Evolutionary conservation across 768 basidiomycete genomes (phyloP), one percentile per base, ranked within the genome.

Genomic region (Phylloporus rhodoxanthus): DNA sequence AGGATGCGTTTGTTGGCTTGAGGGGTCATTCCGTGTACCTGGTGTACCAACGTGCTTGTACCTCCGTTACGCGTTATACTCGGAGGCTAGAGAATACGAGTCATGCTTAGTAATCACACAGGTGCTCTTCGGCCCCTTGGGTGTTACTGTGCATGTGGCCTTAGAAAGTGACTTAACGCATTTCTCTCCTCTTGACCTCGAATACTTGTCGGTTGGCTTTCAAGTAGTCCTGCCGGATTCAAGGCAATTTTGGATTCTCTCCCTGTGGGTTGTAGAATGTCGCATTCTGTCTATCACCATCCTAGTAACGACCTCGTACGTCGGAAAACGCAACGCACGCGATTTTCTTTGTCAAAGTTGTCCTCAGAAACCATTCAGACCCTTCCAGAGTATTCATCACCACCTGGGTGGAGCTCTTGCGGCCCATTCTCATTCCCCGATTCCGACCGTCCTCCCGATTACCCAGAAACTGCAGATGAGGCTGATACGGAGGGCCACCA

Each of bases 391-490:
- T 87, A 87, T 67, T 75, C 73, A 15, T 76, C 73, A 6, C 68
- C 72, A 7, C 68, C 41, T 55, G 23, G 48, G 29, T 60, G 56
- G 62, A 57, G 20, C 42, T 47, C 49, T 25, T 43, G 48, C 44
- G 49, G 17, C 45, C 46, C 47, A 23, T 43, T 34, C 59, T 66
- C 25, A 36, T 66, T 55, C 52, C 57, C 61, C 28, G 70, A 73
- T n/a, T 75, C 70, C 34, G 85, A 86, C 66, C 72, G 68, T 32
- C 85, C 86, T 14, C 86, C 86, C 30, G 84, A 85, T 60, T 88
- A 88, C 58, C 79, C 85, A 41, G 82, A 85, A 59, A 85, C 84
- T 50, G 80, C 83, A 55, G 82, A 87, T 62, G 87, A 89, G 59
- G 84, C 76, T 33, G 85, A 87, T 59, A 78, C 80, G 1, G 79